Base-by-base conservation (phyloP, 2,329 filamentous ascomycete genomes). In the Metarhizium album region DNA sequence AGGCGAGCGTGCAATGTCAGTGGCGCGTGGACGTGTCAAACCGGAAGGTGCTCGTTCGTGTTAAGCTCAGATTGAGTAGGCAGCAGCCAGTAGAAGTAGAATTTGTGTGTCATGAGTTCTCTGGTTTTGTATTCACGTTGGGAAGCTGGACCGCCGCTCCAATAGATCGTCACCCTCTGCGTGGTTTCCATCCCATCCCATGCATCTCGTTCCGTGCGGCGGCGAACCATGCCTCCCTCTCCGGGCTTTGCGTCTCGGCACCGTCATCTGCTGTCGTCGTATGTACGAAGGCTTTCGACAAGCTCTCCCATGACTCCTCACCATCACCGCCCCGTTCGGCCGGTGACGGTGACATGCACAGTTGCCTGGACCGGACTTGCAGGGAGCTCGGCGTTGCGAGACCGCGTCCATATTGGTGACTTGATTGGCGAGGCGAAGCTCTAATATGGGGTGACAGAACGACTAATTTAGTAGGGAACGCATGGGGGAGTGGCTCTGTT, bases 321-420 rank as follows among this genome's bases (percentile, higher is more conserved):
- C 23, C 16, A 31, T 42, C 42, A 33, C 46, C 23, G 22, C 45
- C 38, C 50, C 50, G n/a, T 38, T 42, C n/a, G 29, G 49, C 51
- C 48, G 50, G 33, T 46, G 42, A 49, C 47, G 45, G 27, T 13
- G 24, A 23, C 40, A n/a, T 43, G 20, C 40, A 43, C 45, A 47
- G 33, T 45, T 45, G 16, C 31, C 27, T 29, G 42, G 48, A 45
- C 33, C 2, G 45, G 46, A 52, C 49, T 54, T 51, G 51, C 51
- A 45, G 23, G 42, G 45, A 53, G 48, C 42, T 54, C 53, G 53
- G 53, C 47, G 52, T 54, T 45, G 2, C 14, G 7, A 38, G 24
- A 14, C 33, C 16, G 29, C 38, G 23, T 13, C 42, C 40, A 35
- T 16, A 13, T 23, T 20, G 31, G 42, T 27, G 42, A 42, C 35